A percentile compares a stretch with the other conserved stretches of the same genome.
Conservation (phyloP, 2,329 filamentous ascomycete species). For the Pyricularia sp. region DNA sequence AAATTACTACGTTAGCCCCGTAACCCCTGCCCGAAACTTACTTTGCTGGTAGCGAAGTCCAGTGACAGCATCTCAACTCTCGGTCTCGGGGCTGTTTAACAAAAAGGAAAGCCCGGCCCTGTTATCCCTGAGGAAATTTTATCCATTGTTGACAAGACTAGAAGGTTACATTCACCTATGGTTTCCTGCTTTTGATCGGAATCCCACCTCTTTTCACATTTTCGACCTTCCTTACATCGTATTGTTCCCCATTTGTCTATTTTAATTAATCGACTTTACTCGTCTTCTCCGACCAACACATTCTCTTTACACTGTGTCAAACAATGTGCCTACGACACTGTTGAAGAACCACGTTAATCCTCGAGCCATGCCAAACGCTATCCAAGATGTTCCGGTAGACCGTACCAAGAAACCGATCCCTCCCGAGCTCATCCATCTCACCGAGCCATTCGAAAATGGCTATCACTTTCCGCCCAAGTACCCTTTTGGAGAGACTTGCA, state of each 20-base stretch:
- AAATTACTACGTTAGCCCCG: background rate
- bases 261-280: background rate
- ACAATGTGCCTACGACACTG: background rate
- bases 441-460: slow-evolving; percentile 43
- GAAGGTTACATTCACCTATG: background rate
- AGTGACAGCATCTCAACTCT: background rate
- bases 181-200: background rate
- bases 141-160: background rate
- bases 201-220: background rate
- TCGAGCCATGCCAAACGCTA: background rate
- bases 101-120: background rate
- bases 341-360: background rate
- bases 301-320: background rate
- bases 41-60: background rate
- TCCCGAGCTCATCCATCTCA: slow-evolving; percentile 9
- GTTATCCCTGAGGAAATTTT: background rate
- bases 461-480: slow-evolving; percentile 53
- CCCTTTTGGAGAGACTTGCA: slow-evolving; percentile 43
- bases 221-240: background rate
- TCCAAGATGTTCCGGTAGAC: background rate
- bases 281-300: background rate
- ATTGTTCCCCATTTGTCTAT: background rate
- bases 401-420: slow-evolving; percentile 3
- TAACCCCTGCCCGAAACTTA: background rate
- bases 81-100: background rate